A percentile compares a stretch with the other conserved stretches of the same genome.
These are phyloP conservation scores for Talaromyces marneffei DNA, from an alignment of 2,329 filamentous ascomycete species.

Conservation along the genomic window DNA sequence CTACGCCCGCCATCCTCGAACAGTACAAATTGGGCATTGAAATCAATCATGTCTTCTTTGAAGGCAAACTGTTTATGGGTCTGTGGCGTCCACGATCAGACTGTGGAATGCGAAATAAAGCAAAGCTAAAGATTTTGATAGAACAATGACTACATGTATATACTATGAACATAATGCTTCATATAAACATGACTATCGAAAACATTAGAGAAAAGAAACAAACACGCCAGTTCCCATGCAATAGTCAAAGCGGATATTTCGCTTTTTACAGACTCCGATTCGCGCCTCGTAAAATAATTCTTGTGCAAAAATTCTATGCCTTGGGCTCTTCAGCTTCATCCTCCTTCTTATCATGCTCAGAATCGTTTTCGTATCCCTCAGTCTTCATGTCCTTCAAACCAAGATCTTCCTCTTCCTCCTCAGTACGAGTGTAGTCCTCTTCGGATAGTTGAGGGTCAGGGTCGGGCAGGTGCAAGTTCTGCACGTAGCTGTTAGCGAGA, in stretches of 20 bases:
- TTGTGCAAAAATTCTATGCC: constrained; percentile 14
- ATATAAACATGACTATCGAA: not conserved
- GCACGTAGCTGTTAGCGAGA: constrained; percentile 86
- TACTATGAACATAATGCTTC: not conserved
- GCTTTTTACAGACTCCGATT: constrained; percentile 11
- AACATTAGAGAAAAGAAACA: constrained; percentile 13
- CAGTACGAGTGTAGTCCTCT: constrained; percentile 79
- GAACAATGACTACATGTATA: not conserved
- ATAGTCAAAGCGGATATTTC: not conserved
- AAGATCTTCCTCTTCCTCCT: constrained; percentile 89
- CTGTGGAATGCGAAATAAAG: not conserved
- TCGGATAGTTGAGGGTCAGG: constrained; percentile 76
- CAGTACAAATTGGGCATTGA: not conserved
- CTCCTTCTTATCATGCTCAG: constrained; percentile 16
- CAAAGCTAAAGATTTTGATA: not conserved
- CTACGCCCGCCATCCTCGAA: not conserved
- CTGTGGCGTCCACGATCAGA: not conserved
- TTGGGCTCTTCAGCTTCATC: constrained; percentile 23
- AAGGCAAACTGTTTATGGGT: not conserved
- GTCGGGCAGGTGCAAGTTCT: constrained; percentile 72
- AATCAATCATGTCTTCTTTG: no score
- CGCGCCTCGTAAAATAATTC: not conserved
- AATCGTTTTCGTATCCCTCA: constrained; percentile 70
- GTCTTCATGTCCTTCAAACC: constrained; percentile 89
- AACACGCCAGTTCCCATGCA: constrained; percentile 10